These are phyloP conservation scores for Xanthoparmelia taractica DNA, from an alignment of 495 filamentous ascomycete species.

Conservation along the genomic window DNA sequence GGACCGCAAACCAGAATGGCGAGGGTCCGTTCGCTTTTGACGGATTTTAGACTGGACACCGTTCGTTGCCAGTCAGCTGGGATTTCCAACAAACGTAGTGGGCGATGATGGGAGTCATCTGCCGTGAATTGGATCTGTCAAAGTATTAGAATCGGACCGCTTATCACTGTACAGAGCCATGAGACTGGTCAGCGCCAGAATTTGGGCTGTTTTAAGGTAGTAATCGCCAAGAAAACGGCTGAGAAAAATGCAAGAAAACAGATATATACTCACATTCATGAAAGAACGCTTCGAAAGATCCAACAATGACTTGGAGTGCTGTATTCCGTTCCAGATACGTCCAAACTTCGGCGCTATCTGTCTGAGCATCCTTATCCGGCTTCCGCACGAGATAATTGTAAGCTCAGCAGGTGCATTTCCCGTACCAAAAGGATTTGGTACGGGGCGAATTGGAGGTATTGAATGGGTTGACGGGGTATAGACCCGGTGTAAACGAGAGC, in stretches of 20 bases:
- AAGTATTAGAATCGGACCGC: conserved; percentile 15
- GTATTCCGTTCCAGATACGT: conserved; percentile 60
- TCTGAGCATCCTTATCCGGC: conserved; percentile 49
- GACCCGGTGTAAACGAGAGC: conserved; percentile 48
- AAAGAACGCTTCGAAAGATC: conserved; percentile 6
- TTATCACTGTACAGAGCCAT: neutral
- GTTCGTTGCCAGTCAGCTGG: conserved; percentile 58
- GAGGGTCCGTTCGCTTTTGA: conserved; percentile 37
- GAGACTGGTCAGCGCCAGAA: neutral
- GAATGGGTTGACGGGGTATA: conserved; percentile 72
- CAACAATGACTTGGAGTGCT: neutral
- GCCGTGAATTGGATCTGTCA: conserved; percentile 39
- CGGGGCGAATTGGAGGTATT: conserved; percentile 59
- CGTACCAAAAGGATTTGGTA: conserved; percentile 40
- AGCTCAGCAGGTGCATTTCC: conserved; percentile 41
- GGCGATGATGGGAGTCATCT: conserved; percentile 42
- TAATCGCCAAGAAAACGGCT: neutral
- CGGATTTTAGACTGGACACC: conserved; percentile 34
- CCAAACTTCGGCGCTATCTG: conserved; percentile 62
- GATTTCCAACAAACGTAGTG: conserved; percentile 54
- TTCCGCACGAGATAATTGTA: conserved; percentile 46
- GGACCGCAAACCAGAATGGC: conserved; percentile 64
- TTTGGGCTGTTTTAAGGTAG: neutral
- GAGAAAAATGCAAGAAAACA: neutral
- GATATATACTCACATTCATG: neutral